Evolutionary conservation across 2,329 filamentous ascomycete genomes (phyloP).

Genomic region (Ophiocordyceps camponoti-floridani): DNA sequence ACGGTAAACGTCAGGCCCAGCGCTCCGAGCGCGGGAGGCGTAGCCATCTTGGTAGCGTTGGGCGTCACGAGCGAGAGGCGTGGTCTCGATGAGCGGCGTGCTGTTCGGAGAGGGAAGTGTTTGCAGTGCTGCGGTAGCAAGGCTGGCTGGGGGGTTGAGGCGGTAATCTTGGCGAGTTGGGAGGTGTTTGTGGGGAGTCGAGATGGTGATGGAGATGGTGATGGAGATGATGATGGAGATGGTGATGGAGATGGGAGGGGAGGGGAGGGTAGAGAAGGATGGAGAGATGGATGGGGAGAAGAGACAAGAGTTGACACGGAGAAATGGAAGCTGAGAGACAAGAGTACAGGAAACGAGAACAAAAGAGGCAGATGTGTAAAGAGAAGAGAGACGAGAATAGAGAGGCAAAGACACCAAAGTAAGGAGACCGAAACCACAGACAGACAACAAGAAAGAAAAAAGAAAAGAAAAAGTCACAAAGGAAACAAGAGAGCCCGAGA

Average conservation of each 20-base stretch:
- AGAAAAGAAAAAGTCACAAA: constrained; percentile 8
- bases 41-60: constrained; percentile 22
- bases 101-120: constrained; percentile 22
- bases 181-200: constrained; percentile 1
- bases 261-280: too few relatives aligned
- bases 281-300: too few relatives aligned
- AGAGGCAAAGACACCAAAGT: constrained; percentile 7
- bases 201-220: constrained; percentile 7
- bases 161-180: constrained; percentile 13
- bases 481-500: constrained; percentile 1
- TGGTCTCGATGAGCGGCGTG: constrained; percentile 18
- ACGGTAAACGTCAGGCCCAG: constrained; percentile 64
- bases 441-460: constrained; percentile 1
- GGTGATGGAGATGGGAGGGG: too few relatives aligned
- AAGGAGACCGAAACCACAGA: too few relatives aligned
- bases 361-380: constrained; percentile 6
- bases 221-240: too few relatives aligned
- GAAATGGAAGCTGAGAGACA: too few relatives aligned
- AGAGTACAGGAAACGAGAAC: constrained; percentile 8
- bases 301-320: too few relatives aligned
- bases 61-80: constrained; percentile 23
- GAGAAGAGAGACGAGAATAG: constrained; percentile 3
- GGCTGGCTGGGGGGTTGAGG: constrained; percentile 11
- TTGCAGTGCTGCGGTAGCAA: constrained; percentile 21
- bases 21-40: constrained; percentile 42